phyloP scores from a whole-genome alignment of 495 filamentous ascomycete species.

The Platismatia glauca region DNA sequence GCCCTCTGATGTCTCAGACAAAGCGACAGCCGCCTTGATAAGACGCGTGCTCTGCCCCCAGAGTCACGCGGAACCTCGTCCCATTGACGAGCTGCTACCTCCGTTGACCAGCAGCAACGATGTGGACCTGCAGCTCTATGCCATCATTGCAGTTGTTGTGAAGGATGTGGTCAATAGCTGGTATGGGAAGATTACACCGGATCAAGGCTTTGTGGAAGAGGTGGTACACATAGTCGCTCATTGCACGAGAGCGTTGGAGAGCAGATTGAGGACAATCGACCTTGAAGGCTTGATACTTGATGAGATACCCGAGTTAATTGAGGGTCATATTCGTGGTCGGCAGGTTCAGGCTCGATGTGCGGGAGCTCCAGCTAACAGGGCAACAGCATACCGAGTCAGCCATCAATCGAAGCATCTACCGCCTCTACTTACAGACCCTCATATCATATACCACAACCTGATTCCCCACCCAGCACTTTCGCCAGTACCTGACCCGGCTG shows the following conservation, averaged over 20 bases:
- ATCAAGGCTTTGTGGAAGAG: slow-evolving; percentile 77
- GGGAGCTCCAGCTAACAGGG: slow-evolving; percentile 9
- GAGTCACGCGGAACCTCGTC: slow-evolving; percentile 37
- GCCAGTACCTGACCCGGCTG: slow-evolving; percentile 54
- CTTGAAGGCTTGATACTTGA: slow-evolving; percentile 76
- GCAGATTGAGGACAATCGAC: slow-evolving; percentile 72
- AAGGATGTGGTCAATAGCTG: slow-evolving; percentile 83
- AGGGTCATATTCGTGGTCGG: slow-evolving; percentile 73
- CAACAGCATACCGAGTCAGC: slow-evolving; percentile 47
- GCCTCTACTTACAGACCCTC: slow-evolving; percentile 48
- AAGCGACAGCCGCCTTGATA: slow-evolving; percentile 51
- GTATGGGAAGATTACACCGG: slow-evolving; percentile 87
- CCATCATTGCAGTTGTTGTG: slow-evolving; percentile 77
- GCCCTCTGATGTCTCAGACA: slow-evolving; percentile 41
- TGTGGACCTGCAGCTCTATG: slow-evolving; percentile 86
- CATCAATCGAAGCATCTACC: slow-evolving; percentile 44
- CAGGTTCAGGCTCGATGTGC: slow-evolving; percentile 7
- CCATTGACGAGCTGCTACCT: slow-evolving; percentile 73
- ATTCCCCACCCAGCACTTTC: slow-evolving; percentile 71
- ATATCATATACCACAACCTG: slow-evolving; percentile 72
- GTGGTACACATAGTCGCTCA: slow-evolving; percentile 82
- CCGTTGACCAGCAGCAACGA: slow-evolving; percentile 89
- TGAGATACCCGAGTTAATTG: slow-evolving; percentile 75
- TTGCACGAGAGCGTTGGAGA: slow-evolving; percentile 76
- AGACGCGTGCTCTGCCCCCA: slow-evolving; percentile 58